Percentiles rank a stretch among this genome's conserved stretches.
phyloP scores from a whole-genome alignment of 108 stramenopile genomes.

The Seminavis robusta region DNA sequence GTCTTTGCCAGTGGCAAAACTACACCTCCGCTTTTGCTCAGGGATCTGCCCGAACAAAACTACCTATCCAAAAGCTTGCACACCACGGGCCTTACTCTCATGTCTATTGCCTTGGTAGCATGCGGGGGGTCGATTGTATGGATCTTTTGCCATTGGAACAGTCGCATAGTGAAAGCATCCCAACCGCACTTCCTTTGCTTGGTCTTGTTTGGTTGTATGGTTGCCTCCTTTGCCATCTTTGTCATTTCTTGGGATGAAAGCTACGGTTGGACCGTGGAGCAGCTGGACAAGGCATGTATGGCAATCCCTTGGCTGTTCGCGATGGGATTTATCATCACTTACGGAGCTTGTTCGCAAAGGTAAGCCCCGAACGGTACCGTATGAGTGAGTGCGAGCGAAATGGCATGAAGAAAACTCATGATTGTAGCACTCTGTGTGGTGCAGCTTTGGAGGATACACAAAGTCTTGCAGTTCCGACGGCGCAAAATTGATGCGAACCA shows the following conservation, averaged over 20 bases:
- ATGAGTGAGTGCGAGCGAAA: too few species aligned
- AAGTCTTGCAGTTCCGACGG: too few species aligned
- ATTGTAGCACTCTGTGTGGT: too few species aligned
- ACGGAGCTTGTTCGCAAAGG: conserved; percentile 52
- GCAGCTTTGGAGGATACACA: too few species aligned
- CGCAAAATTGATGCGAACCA: too few species aligned
- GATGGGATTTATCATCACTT: conserved; percentile 42
- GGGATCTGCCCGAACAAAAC: conserved; percentile 8
- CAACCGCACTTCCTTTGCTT: conserved; percentile 42
- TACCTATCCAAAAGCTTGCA: background rate
- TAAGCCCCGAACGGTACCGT: too few species aligned
- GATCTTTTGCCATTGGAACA: background rate
- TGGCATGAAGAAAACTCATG: too few species aligned
- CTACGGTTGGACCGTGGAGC: conserved; percentile 11
- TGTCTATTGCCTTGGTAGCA: background rate
- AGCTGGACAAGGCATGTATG: conserved; percentile 30
- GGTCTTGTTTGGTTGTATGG: conserved; percentile 10
- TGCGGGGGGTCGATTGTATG: background rate
- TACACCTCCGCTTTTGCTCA: background rate
- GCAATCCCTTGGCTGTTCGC: conserved; percentile 35
- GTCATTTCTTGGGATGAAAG: conserved; percentile 3
- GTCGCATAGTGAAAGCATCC: background rate
- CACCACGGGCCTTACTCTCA: background rate
- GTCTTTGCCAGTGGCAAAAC: background rate
- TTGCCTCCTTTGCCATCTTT: background rate